Percentiles rank a stretch among this genome's conserved stretches.
These are phyloP conservation scores for Alternaria tenuissima DNA, from an alignment of 2,329 filamentous ascomycete species.

Conservation along the genomic window DNA sequence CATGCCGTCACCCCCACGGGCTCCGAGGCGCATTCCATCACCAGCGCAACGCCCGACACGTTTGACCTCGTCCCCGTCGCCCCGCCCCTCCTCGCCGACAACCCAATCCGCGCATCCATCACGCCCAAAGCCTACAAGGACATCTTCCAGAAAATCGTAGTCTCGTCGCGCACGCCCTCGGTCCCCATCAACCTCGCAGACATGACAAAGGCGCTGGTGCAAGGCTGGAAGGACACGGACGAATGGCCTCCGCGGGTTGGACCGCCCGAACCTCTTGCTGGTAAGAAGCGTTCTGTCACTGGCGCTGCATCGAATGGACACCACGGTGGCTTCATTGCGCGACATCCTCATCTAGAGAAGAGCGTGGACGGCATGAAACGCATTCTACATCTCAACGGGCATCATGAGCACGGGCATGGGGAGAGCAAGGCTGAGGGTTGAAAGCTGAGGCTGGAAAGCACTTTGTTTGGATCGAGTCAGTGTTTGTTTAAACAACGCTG, in stretches of 20 bases:
- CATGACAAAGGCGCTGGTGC: slow-evolving; percentile 80
- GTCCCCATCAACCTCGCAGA: slow-evolving; percentile 88
- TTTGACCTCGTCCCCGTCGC: slow-evolving; percentile 72
- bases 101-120: slow-evolving; percentile 81
- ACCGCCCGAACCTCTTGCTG: slow-evolving; percentile 57
- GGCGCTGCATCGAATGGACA: slow-evolving; percentile 22
- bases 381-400: slow-evolving; percentile 51
- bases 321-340: slow-evolving; percentile 42
- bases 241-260: slow-evolving; percentile 82
- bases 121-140: slow-evolving; percentile 76
- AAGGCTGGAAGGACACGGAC: slow-evolving; percentile 91
- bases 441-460: not conserved
- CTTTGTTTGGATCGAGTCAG: not conserved
- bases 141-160: slow-evolving; percentile 88
- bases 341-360: slow-evolving; percentile 54
- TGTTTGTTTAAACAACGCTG: slow-evolving; percentile 5
- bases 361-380: slow-evolving; percentile 56
- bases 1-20: slow-evolving; percentile 12
- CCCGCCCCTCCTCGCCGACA: slow-evolving; percentile 74
- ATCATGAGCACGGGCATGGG: slow-evolving; percentile 16
- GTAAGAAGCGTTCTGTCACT: slow-evolving; percentile 44
- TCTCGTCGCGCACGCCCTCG: slow-evolving; percentile 80
- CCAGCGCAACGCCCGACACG: slow-evolving; percentile 18
- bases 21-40: slow-evolving; percentile 15
- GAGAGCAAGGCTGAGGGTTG: slow-evolving; percentile 21